A percentile compares a stretch with the other conserved stretches of the same genome.
Evolutionary conservation across 2,329 filamentous ascomycete genomes (phyloP).

Genomic region (Pestalotiopsis fici): DNA sequence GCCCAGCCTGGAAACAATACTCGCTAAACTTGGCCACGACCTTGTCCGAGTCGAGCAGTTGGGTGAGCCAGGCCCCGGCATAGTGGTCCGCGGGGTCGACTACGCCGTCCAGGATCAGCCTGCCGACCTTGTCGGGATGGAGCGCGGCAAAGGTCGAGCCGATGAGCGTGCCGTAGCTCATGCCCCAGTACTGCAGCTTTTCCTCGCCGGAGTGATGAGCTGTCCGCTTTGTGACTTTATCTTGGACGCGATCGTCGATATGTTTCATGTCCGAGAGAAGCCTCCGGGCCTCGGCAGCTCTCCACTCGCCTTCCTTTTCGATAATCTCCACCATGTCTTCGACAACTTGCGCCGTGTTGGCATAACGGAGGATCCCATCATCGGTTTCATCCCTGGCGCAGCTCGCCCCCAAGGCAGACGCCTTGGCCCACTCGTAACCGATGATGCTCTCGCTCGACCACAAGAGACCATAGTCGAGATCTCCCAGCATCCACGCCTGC

Average conservation of each 20-base stretch:
- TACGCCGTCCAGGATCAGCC: constrained; percentile 21
- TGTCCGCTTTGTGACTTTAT: constrained; percentile 10
- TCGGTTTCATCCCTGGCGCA: not conserved
- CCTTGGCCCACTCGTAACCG: not conserved
- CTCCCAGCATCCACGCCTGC: not conserved
- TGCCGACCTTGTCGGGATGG: constrained; percentile 21
- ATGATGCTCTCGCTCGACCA: constrained; percentile 7
- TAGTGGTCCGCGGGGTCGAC: constrained; percentile 29
- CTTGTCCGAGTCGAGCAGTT: constrained; percentile 29
- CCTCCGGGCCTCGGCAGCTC: constrained; percentile 20
- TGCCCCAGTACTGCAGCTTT: constrained; percentile 9
- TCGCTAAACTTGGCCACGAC: constrained; percentile 33
- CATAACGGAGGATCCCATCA: constrained; percentile 27
- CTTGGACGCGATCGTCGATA: not conserved
- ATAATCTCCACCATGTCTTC: constrained; percentile 50
- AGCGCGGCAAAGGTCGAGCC: constrained; percentile 28
- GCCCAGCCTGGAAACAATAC: constrained; percentile 25
- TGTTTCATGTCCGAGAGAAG: not conserved
- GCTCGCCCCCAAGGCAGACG: not conserved
- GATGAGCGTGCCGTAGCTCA: constrained; percentile 28
- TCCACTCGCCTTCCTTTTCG: constrained; percentile 40
- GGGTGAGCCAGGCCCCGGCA: constrained; percentile 18
- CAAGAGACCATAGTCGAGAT: constrained; percentile 6
- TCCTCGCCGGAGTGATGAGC: constrained; percentile 21
- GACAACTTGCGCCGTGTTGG: constrained; percentile 47